Evolutionary conservation across 2,329 filamentous ascomycete species (phyloP).

Genomic region (Clonostachys byssicola): DNA sequence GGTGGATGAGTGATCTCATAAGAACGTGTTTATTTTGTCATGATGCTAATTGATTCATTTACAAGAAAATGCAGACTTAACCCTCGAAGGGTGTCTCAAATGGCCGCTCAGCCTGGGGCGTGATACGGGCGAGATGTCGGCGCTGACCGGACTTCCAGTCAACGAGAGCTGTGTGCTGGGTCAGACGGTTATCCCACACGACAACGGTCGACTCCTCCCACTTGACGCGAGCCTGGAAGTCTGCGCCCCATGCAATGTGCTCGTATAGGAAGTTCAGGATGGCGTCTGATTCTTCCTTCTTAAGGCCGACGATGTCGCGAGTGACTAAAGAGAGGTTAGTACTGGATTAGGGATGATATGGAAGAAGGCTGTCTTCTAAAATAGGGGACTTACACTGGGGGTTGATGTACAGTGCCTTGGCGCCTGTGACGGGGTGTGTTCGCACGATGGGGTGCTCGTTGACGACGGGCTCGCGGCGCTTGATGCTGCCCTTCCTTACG

Average conservation of each 20-base stretch:
- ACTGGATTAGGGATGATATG: not conserved
- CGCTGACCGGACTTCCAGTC: constrained; percentile 80
- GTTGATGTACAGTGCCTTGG: constrained; percentile 82
- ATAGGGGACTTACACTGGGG: constrained; percentile 63
- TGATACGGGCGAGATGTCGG: constrained; percentile 76
- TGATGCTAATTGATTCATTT: no score
- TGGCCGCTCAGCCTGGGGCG: constrained; percentile 75
- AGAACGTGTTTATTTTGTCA: no score
- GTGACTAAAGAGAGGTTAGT: constrained; percentile 52
- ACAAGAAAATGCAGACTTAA: not conserved
- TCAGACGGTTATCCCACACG: constrained; percentile 82
- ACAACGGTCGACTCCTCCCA: constrained; percentile 80
- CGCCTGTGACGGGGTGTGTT: constrained; percentile 77
- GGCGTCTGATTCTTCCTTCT: constrained; percentile 81
- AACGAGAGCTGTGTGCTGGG: constrained; percentile 72
- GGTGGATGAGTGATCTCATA: no score
- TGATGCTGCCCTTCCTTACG: constrained; percentile 62
- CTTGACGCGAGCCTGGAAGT: constrained; percentile 68
- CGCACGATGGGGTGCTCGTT: constrained; percentile 74
- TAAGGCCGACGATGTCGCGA: constrained; percentile 74
- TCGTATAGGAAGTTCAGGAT: constrained; percentile 68
- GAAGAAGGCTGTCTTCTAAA: not conserved
- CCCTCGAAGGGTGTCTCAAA: constrained; percentile 58
- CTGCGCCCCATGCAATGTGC: constrained; percentile 50
- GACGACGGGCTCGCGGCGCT: constrained; percentile 67